A percentile compares a stretch with the other conserved stretches of the same genome.
phyloP scores from a whole-genome alignment of 768 basidiomycete genomes.

The Agaricus sinodeliciosus region DNA sequence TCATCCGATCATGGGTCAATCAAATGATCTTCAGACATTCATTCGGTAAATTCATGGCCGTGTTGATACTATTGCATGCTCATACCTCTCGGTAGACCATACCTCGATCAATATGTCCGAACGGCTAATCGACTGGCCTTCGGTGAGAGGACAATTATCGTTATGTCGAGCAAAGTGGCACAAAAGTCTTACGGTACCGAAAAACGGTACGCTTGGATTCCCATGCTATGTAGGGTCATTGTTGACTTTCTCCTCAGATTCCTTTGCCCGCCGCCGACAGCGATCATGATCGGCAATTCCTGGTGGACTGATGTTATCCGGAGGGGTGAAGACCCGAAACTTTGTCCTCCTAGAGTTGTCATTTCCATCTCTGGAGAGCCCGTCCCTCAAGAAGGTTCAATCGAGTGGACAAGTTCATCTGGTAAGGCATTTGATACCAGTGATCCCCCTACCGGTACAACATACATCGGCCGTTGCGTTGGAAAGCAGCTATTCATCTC shows the following conservation, averaged over 20 bases:
- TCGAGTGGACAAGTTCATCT: constrained; percentile 82
- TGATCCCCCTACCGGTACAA: constrained; percentile 74
- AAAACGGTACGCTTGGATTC: constrained; percentile 55
- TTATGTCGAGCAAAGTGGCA: constrained; percentile 97
- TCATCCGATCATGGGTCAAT: constrained; percentile 50
- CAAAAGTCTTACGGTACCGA: constrained; percentile 98
- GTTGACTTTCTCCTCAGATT: constrained; percentile 42
- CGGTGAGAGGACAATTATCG: constrained; percentile 90
- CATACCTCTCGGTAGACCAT: constrained; percentile 42
- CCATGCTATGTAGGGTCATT: constrained; percentile 1
- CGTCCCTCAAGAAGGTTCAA: constrained; percentile 73
- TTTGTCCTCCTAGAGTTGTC: constrained; percentile 74
- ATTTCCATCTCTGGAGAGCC: constrained; percentile 92
- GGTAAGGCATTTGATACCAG: constrained; percentile 82
- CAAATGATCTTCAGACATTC: constrained; percentile 73
- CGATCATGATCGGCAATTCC: constrained; percentile 87
- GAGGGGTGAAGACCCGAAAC: constrained; percentile 67
- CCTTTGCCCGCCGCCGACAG: constrained; percentile 90
- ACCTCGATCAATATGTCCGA: constrained; percentile 79
- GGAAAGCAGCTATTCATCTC: constrained; percentile 95
- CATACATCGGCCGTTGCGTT: constrained; percentile 88
- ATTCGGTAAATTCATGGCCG: constrained; percentile 47
- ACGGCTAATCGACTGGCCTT: constrained; percentile 82
- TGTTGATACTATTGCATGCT: background rate
- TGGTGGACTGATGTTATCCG: constrained; percentile 88